Evolutionary conservation across 371 early-diverging fungal species (phyloP), one percentile per base, ranked within the genome.

Genomic region (Actinomortierella ambigua): DNA sequence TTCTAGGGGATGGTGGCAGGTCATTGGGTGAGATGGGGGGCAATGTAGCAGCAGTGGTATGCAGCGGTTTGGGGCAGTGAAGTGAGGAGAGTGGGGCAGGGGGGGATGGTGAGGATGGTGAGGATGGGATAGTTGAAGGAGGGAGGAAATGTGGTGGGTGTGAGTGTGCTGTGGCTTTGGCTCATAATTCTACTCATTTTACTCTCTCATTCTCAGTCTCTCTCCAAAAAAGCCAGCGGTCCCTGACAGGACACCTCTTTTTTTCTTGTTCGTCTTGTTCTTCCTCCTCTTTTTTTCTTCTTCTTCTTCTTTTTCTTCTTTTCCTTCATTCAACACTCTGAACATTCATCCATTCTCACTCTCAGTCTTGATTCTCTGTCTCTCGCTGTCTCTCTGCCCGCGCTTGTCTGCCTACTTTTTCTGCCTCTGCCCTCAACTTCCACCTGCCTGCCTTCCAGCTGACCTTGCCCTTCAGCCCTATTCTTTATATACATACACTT

Each of bases 301-400:
- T 15, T 34, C 27, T 46, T 53, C 42, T 47, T 53, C 40, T 40
- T 23, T 34, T 46, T 34, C 53, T 24, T 24, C 41, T 26, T 46
- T 34, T n/a, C 17, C 26, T 43, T 23, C 20, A 18, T 39, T 49
- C 40, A 17, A 44, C 28, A 27, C 53, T 15, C 28, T 28, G 5
- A 55, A 29, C 57, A 39, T 59, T 53, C 34, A 51, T 17, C 5
- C n/a, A n/a, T 27, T 14, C 5, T 27, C n/a, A 22, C 57, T 27
- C 57, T 11, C 17, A 23, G 17, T 55, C 50, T 53, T 13, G 8
- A 11, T n/a, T 23, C 39, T 55, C 27, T 28, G 22, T 17, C 18
- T 9, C 27, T 1, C 29, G 27, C 54, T 13, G n/a, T 17, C 39
- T 54, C 52, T 39, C 34, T 42, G 13, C 20, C 50, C 34, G 7